Base-by-base conservation (phyloP, 1,139 yeast genomes). In the Yamadazyma buinensis region DNA sequence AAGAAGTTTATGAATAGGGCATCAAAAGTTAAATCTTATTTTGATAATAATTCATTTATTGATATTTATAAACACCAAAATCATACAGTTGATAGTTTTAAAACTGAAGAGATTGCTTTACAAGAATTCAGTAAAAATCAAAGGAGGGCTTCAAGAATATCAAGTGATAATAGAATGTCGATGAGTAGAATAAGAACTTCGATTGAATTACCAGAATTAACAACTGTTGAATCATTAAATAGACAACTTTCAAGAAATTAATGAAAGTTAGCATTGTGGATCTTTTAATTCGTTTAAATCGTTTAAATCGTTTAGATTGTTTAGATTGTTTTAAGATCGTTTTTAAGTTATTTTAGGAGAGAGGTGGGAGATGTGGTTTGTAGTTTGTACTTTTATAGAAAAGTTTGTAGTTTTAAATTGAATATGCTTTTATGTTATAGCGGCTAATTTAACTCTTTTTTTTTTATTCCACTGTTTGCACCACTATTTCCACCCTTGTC, bases 61-160 rank as follows among this genome's bases (percentile, higher is more conserved):
- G 67, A 63, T 28, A 48, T 54, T 5, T 63, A 62, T 44, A 48
- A 55, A 32, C 32, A 38, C 17, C 33, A 43, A 10, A 43, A 40
- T 33, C 48, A 36, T 25, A 42, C 55, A 3, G 33, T 23, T 4
- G 53, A 49, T 7, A 44, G 44, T 23, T 35, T 47, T 8, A 54
- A 55, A 23, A 72, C 78, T 0, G 78, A 72, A 42, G 78, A 72
- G 44, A 73, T 73, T 36, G 72, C 72, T 28, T 52, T 73, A 68
- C 71, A 72, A 29, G 70, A 64, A 23, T 72, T 70, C 43, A 59
- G 48, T 29, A 37, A 49, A 13, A 58, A 57, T 40, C 54, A 50
- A 32, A 42, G 36, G 27, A 39, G 47, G 20, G 57, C 55, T 6
- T 41, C 51, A 4, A 46, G 57, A 35, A 60, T 59, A 7, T 55